Conservation (phyloP, 768 basidiomycete genomes). For the Tulasnella sp. region DNA sequence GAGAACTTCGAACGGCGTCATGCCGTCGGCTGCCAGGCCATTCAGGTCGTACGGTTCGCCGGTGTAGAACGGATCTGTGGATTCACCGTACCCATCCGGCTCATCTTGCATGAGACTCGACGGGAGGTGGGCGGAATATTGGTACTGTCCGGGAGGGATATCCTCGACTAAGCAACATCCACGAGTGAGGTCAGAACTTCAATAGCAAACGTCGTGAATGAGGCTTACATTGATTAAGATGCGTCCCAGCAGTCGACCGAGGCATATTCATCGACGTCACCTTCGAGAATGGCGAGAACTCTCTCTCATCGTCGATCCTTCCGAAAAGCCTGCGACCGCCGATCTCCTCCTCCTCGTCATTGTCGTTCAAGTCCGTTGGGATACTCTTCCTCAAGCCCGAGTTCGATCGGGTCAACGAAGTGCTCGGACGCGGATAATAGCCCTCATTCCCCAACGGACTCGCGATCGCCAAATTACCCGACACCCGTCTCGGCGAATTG, state of each 20-base stretch:
- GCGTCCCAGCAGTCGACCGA: slow-evolving; percentile 3
- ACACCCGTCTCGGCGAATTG: slow-evolving; percentile 17
- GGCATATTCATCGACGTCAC: slow-evolving; percentile 1
- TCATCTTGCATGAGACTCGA: slow-evolving; percentile 10
- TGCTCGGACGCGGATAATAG: slow-evolving; percentile 47
- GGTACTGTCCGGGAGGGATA: not conserved
- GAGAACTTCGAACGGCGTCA: slow-evolving; percentile 97
- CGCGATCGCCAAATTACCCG: slow-evolving; percentile 73
- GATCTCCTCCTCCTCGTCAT: not conserved
- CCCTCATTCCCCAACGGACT: slow-evolving; percentile 61
- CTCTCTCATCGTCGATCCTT: slow-evolving; percentile 24
- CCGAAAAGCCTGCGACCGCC: not conserved
- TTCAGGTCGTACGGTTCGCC: not conserved
- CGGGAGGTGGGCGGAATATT: not conserved
- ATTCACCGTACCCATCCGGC: slow-evolving; percentile 8
- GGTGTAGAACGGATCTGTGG: slow-evolving; percentile 12
- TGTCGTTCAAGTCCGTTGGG: not conserved
- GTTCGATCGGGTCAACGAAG: slow-evolving; percentile 48
- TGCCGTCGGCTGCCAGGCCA: slow-evolving; percentile 50
- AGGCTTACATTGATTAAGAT: not conserved
- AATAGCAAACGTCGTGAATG: not conserved
- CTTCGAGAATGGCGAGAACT: slow-evolving; percentile 32
- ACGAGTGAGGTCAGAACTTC: not conserved
- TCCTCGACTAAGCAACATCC: not conserved
- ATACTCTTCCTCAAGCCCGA: slow-evolving; percentile 10